These are phyloP conservation scores for Neopestalotiopsis rosae DNA, from an alignment of 2,329 filamentous ascomycete species.

Conservation along the genomic window DNA sequence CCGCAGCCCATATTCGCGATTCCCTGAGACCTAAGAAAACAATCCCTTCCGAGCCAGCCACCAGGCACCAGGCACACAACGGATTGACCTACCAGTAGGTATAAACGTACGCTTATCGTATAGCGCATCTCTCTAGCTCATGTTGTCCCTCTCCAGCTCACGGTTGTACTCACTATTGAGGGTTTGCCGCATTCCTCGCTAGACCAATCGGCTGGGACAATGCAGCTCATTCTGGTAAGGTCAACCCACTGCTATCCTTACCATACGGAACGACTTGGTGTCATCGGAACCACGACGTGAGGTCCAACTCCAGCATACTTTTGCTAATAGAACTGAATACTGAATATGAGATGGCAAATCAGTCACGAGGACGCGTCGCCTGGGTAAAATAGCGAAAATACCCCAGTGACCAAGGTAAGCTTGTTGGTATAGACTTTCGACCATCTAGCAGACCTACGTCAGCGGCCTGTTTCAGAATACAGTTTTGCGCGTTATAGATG, in stretches of 20 bases:
- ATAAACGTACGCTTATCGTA: background rate
- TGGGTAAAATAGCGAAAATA: background rate
- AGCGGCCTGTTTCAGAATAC: conserved; percentile 10
- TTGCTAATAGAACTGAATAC: background rate
- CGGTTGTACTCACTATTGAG: background rate
- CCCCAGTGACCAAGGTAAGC: background rate
- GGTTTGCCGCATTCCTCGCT: background rate
- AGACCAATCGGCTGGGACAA: background rate
- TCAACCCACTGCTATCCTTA: too few relatives aligned
- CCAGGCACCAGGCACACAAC: background rate
- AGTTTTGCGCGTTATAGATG: conserved; percentile 8
- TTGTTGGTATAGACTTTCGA: background rate
- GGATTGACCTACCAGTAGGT: too few relatives aligned
- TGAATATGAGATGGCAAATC: background rate
- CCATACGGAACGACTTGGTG: background rate
- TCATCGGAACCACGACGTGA: background rate
- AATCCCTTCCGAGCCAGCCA: background rate
- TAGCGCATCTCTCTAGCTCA: background rate
- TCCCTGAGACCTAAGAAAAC: background rate
- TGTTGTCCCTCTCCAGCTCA: background rate
- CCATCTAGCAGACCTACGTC: background rate
- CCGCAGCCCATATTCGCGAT: background rate
- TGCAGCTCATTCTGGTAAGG: background rate
- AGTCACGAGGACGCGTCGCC: background rate
- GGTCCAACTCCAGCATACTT: background rate